phyloP scores from a whole-genome alignment of 1,139 yeast species.

The Kluyveromyces sp. region DNA sequence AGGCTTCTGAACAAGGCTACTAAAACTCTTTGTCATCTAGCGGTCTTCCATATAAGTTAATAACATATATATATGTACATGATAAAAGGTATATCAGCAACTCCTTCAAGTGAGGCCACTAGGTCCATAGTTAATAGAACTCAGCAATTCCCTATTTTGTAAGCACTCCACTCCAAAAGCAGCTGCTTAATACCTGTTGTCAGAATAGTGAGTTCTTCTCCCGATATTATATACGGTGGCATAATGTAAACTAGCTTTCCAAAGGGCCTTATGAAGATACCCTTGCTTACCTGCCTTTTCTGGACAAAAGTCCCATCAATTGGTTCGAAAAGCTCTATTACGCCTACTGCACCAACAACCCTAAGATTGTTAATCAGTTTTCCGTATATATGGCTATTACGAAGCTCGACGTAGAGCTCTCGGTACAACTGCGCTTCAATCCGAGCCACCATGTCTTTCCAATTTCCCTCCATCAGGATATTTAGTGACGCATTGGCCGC shows the following conservation, averaged over 20 bases:
- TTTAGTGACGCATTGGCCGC: constrained; percentile 30
- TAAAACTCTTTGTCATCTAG: no score
- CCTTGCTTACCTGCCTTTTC: constrained; percentile 15
- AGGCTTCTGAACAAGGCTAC: no score
- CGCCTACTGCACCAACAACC: constrained; percentile 29
- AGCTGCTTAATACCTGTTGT: constrained; percentile 3
- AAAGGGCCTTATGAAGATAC: constrained; percentile 27
- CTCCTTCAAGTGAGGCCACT: no score
- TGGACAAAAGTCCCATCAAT: constrained; percentile 22
- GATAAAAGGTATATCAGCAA: no score
- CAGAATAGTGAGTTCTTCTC: constrained; percentile 12
- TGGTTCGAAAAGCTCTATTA: constrained; percentile 21
- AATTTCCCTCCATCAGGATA: constrained; percentile 21
- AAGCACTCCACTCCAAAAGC: constrained; percentile 3
- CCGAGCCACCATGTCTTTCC: constrained; percentile 18
- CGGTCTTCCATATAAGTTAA: no score
- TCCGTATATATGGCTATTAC: constrained; percentile 12
- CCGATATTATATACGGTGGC: constrained; percentile 26
- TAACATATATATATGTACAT: no score
- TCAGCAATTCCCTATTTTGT: background rate
- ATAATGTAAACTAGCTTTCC: constrained; percentile 24
- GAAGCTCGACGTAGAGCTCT: constrained; percentile 16
- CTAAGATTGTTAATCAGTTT: constrained; percentile 21
- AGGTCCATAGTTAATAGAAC: no score
- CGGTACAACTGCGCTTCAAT: constrained; percentile 20